Evolutionary conservation across 345 rosid genomes (phyloP), one percentile per base, ranked within the genome.

Genomic region (Litchi chinensis): DNA sequence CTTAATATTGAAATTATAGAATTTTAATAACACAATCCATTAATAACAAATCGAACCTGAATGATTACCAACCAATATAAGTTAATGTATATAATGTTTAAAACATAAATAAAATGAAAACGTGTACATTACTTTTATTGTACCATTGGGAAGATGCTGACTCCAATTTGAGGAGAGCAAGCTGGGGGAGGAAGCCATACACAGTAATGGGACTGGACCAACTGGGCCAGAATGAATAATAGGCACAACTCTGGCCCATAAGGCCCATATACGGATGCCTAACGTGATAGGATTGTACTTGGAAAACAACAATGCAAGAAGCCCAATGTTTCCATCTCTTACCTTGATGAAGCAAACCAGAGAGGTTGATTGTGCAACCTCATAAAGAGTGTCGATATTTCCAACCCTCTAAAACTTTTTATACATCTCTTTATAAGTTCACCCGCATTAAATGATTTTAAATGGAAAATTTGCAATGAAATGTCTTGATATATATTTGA

Each of bases 321-420:
- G 83, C 13, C 98, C 97, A n/a, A 90, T 46, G 15, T 84, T 84
- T 62, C 98, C 98, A 93, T 83, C 97, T 81, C 73, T 88, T 91
- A 21, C 70, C 76, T 74, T 94, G 95, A 79, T 77, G 78, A 28
- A 91, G 56, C 13, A 65, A 0, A 73, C 89, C 98, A 24, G 28
- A 26, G 28, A 83, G 9, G n/a, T 66, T 56, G 10, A 82, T 84
- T 0, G 97, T 0, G 82, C 83, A 48, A 89, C 92, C 37, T 93
- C 98, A 0, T 81, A 54, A 78, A 93, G 93, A 32, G 3, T 32
- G 37, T 32, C 37, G 2, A 32, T 32, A 32, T 32, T 32, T 32
- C 37, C 37, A 32, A 1, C 37, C 37, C 37, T 32, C 37, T 32
- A 1, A 32, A 32, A 32, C 37, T 32, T 2, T 32, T 32, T 32